Evolutionary conservation across 192 early-diverging fungal species (phyloP), one percentile per base, ranked within the genome.

Genomic region (Rhizophagus clarus): DNA sequence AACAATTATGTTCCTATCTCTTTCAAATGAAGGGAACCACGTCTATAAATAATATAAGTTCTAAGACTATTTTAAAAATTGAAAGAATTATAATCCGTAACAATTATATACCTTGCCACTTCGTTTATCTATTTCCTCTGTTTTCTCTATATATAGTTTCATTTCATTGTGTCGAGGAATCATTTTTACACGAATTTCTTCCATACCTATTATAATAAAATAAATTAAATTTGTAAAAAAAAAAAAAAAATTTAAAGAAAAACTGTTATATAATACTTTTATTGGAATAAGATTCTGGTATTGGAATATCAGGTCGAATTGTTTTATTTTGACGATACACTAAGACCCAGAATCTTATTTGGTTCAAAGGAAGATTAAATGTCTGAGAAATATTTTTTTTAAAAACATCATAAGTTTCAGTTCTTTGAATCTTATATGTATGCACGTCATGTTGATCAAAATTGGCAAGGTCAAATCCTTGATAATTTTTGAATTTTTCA

Each of bases 261-360:
- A 31, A 24, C 31, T 83, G 71, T 9, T 89, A 60, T 61, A 81
- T 88, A 37, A 74, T 86, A 93, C 90, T 77, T 2, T 67, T 70
- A 15, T 78, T 79, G 42, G 82, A 72, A 63, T 91, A 87, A 11
- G 82, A 51, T 51, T 87, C 85, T 22, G 86, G 81, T 66, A 94
- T 88, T 22, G 93, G 91, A 26, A 82, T 40, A 80, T 98, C 97
- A 12, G 94, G 93, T 51, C 98, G 90, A 31, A 95, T 82, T 4
- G 98, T 98, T 83, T 93, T 93, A 87, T 99, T 99, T 83, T 96
- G 92, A 9, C 98, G 91, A 26, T 92, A 92, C 17, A 95, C 92
- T 79, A 98, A 86, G 0, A 88, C 87, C 98, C 98, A 99, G 69
- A 98, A 80, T 10, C 96, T 89, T 68, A 97, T 87, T 47, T 88